Evolutionary conservation across 2,329 filamentous ascomycete genomes (phyloP).

Genomic region (Fusarium sp.): DNA sequence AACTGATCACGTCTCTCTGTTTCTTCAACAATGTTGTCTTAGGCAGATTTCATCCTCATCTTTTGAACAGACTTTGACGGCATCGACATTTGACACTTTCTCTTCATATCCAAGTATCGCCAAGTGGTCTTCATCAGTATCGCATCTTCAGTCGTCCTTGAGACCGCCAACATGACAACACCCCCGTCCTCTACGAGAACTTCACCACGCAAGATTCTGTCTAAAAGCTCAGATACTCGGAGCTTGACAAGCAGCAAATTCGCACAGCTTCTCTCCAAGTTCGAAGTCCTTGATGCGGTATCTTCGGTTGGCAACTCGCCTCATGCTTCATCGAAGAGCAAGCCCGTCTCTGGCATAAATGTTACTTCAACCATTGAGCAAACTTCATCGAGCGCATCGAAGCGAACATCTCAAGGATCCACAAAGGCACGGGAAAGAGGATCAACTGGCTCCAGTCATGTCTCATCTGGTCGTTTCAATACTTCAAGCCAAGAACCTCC

Average conservation of each 20-base stretch:
- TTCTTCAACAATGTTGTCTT: not conserved
- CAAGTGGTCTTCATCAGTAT: not conserved
- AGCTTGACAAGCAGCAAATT: constrained; percentile 30
- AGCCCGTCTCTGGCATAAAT: not conserved
- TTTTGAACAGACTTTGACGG: constrained; percentile 31
- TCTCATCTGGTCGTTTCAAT: constrained; percentile 9
- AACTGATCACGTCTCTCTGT: not conserved
- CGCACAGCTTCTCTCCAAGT: constrained; percentile 51
- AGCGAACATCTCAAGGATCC: not conserved
- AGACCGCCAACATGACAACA: constrained; percentile 28
- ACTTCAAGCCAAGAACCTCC: not conserved
- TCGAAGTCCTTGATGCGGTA: constrained; percentile 47
- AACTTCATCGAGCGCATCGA: not conserved
- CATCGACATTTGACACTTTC: constrained; percentile 23
- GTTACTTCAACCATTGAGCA: not conserved
- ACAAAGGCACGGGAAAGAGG: not conserved
- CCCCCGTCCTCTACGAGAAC: not conserved
- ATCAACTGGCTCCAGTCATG: constrained; percentile 2
- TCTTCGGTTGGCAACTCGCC: constrained; percentile 1
- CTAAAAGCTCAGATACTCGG: constrained; percentile 5
- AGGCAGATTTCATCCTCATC: constrained; percentile 19
- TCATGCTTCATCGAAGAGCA: not conserved
- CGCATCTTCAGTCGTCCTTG: not conserved
- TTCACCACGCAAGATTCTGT: constrained; percentile 19
- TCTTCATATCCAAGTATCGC: constrained; percentile 1